Evolutionary conservation across 1,284 basidiomycete species (phyloP), one percentile per base, ranked within the genome.

Genomic region (Phlebopus sp.): DNA sequence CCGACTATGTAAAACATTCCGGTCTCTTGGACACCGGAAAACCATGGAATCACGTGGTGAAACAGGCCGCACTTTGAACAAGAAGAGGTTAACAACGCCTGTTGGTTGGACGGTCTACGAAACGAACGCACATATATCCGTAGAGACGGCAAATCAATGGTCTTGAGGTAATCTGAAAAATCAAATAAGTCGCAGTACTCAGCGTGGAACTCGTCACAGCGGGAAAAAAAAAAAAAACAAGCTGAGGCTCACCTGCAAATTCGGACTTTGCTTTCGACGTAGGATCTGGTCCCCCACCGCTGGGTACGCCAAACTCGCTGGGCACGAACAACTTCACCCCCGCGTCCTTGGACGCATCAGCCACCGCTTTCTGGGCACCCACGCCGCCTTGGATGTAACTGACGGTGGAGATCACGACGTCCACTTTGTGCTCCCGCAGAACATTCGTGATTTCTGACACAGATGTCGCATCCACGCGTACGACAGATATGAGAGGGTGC

Each of bases 271-370:
- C 34, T 43, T 18, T 35, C 6, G 42, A 38, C 43, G 47, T 17
- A 14, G 50, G 42, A n/a, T 52, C 46, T 2, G 36, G 50, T 29
- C 37, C 45, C 2, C 53, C 56, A 8, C 52, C 39, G 3, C 58
- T 57, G 9, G 57, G 32, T 21, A 40, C 38, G 6, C 53, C 50
- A 37, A 50, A 56, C 46, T 58, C 55, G 46, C 31, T 44, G n/a
- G 62, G 65, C 3, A 59, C 59, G 42, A 67, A 68, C 2, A 66
- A 48, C 49, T 57, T 52, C 27, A 62, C 60, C 9, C 59, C 60
- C 1, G 62, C 63, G 17, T 42, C 46, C 42, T 58, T 61, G 3
- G 65, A 60, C 0, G 62, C 59, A 5, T 54, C 46, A 6, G 60
- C 62, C 23, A 67, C 40, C 2, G 37, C 13, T 10, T 41, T 50